A percentile compares a stretch with the other conserved stretches of the same genome.
phyloP scores from a whole-genome alignment of 2,329 filamentous ascomycete species.

The Thielaviopsis populi region DNA sequence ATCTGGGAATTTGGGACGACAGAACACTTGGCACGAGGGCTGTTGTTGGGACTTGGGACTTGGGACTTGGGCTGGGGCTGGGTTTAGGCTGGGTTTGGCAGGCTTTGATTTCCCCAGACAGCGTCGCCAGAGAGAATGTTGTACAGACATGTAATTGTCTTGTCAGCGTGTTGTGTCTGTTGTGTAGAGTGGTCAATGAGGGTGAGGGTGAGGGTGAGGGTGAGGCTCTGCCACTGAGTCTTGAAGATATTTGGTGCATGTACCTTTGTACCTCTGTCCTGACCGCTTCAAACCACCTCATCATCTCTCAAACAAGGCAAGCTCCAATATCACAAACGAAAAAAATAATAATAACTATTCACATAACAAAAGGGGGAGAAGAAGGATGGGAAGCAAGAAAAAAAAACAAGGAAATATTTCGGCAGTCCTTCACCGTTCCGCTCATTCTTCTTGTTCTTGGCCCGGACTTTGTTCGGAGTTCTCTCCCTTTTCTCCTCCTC shows the following conservation, averaged over 20 bases:
- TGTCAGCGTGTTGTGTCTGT: too few species aligned
- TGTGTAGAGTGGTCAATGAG: too few species aligned
- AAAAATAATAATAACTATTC: neutral
- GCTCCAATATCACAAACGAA: neutral
- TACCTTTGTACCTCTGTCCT: neutral
- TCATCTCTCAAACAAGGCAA: neutral
- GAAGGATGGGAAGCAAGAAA: too few species aligned
- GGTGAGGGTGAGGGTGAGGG: too few species aligned
- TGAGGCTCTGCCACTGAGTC: too few species aligned
- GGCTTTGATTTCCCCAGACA: too few species aligned
- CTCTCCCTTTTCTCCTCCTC: neutral
- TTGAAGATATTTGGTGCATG: too few species aligned
- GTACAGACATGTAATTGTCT: too few species aligned
- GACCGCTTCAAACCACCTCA: neutral
- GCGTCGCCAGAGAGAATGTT: too few species aligned
- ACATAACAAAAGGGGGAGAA: neutral
- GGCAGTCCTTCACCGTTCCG: neutral
- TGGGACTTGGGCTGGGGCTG: too few species aligned
- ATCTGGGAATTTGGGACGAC: constrained; percentile 1
- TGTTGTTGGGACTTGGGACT: too few species aligned
- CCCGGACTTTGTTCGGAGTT: constrained; percentile 3
- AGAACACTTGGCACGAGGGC: constrained; percentile 1
- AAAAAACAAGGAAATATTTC: neutral
- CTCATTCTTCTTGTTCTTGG: neutral
- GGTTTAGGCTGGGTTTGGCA: too few species aligned